A percentile compares a stretch with the other conserved stretches of the same genome.
Conservation (phyloP, 2,329 filamentous ascomycete genomes). For the Monilinia laxa region DNA sequence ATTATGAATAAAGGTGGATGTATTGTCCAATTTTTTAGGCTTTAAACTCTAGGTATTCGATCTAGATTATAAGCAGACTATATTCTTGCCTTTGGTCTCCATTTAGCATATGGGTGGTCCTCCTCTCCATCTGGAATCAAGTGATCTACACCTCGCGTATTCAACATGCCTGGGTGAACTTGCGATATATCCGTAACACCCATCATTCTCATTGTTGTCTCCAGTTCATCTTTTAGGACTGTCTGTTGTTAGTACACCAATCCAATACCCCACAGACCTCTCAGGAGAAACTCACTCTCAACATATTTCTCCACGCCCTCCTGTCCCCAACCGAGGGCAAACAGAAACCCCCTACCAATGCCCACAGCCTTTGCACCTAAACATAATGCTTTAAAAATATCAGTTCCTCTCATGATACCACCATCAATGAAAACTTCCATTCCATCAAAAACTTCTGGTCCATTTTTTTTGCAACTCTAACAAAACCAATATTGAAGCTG, state of each 20-base stretch:
- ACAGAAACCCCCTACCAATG: conserved; percentile 61
- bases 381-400: conserved; percentile 66
- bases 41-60: not conserved
- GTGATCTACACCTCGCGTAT: conserved; percentile 52
- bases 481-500: conserved; percentile 57
- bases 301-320: conserved; percentile 55
- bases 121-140: conserved; percentile 44
- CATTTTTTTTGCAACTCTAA: conserved; percentile 62
- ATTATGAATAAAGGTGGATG: not conserved
- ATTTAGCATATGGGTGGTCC: conserved; percentile 48
- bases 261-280: not conserved
- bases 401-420: conserved; percentile 62
- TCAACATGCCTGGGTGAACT: conserved; percentile 60
- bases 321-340: conserved; percentile 59
- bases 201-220: conserved; percentile 65
- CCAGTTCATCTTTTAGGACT: conserved; percentile 60
- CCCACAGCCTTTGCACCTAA: conserved; percentile 64
- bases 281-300: conserved; percentile 47
- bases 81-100: conserved; percentile 39
- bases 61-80: not conserved
- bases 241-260: conserved; percentile 19
- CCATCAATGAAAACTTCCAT: conserved; percentile 66
- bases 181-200: conserved; percentile 61
- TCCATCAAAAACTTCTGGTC: conserved; percentile 57
- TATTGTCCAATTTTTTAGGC: not conserved